Evolutionary conservation across 495 filamentous ascomycete species (phyloP).

Genomic region (Aspergillus leporis): DNA sequence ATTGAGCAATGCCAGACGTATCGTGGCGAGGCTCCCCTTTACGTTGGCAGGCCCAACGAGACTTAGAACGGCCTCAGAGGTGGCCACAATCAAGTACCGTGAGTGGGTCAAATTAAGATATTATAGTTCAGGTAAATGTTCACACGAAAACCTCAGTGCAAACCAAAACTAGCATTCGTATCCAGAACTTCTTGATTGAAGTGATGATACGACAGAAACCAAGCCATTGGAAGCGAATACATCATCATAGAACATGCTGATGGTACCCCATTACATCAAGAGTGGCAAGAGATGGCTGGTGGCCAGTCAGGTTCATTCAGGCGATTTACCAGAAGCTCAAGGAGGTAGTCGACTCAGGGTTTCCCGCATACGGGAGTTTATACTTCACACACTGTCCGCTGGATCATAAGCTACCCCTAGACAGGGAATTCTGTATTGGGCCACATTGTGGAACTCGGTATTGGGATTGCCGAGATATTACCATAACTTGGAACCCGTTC

Average conservation of each 20-base stretch:
- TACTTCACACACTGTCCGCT: conserved; percentile 23
- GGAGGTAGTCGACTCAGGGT: conserved; percentile 34
- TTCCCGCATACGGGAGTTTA: conserved; percentile 45
- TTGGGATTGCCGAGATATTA: conserved; percentile 35
- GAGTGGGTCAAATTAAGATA: conserved; percentile 11
- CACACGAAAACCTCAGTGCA: conserved; percentile 27
- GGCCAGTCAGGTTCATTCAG: conserved; percentile 35
- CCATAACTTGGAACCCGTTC: conserved; percentile 23
- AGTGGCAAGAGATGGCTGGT: conserved; percentile 38
- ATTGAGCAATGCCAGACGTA: conserved; percentile 29
- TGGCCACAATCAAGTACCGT: conserved; percentile 43
- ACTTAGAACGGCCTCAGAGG: conserved; percentile 40
- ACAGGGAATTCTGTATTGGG: conserved; percentile 37
- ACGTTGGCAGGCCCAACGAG: conserved; percentile 32
- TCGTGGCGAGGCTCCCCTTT: conserved; percentile 43
- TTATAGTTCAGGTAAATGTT: not conserved
- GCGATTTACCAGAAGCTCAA: conserved; percentile 33
- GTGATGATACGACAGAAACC: conserved; percentile 21
- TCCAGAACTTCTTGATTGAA: conserved; percentile 46
- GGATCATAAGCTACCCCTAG: conserved; percentile 22
- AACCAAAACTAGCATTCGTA: conserved; percentile 37
- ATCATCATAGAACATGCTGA: conserved; percentile 45
- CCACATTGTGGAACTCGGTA: conserved; percentile 41
- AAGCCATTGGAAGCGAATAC: conserved; percentile 41
- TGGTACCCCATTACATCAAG: conserved; percentile 37